phyloP scores from a whole-genome alignment of 768 basidiomycete genomes.

The Naganishia antarctica region DNA sequence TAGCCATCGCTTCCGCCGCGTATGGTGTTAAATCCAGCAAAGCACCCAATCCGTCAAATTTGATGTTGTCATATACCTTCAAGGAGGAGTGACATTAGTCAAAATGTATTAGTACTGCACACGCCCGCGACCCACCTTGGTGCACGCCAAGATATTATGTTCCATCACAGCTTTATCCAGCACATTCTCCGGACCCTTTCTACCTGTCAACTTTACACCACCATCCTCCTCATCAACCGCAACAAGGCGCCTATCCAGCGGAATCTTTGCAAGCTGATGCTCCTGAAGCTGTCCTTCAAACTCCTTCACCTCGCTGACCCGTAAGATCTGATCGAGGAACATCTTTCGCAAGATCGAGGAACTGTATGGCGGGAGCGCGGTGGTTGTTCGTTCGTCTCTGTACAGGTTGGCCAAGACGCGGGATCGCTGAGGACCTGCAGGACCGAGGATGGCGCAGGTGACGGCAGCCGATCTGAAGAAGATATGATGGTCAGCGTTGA shows the following conservation, averaged over 20 bases:
- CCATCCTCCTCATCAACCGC: constrained; percentile 54
- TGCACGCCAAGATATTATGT: constrained; percentile 93
- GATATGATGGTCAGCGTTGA: neutral
- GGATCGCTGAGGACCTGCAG: constrained; percentile 92
- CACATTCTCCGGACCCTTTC: constrained; percentile 89
- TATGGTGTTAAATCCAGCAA: constrained; percentile 82
- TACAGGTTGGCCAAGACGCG: constrained; percentile 86
- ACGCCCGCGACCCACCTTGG: constrained; percentile 57
- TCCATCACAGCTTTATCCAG: constrained; percentile 97
- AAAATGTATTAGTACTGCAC: neutral
- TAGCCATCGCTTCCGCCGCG: constrained; percentile 93
- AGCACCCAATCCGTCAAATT: constrained; percentile 85
- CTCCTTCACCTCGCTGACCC: constrained; percentile 77
- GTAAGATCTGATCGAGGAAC: constrained; percentile 96
- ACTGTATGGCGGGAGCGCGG: constrained; percentile 51
- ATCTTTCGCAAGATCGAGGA: constrained; percentile 86
- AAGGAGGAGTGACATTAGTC: neutral
- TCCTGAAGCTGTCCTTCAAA: constrained; percentile 78
- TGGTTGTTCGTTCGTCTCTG: constrained; percentile 76
- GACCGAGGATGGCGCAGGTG: constrained; percentile 91
- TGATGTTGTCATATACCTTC: constrained; percentile 86
- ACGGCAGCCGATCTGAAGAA: constrained; percentile 72
- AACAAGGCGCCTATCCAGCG: constrained; percentile 55
- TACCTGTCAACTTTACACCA: constrained; percentile 56
- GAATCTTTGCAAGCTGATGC: constrained; percentile 86